These are phyloP conservation scores for Pleodorina starrii DNA, from an alignment of 139 green algal species.

Conservation along the genomic window DNA sequence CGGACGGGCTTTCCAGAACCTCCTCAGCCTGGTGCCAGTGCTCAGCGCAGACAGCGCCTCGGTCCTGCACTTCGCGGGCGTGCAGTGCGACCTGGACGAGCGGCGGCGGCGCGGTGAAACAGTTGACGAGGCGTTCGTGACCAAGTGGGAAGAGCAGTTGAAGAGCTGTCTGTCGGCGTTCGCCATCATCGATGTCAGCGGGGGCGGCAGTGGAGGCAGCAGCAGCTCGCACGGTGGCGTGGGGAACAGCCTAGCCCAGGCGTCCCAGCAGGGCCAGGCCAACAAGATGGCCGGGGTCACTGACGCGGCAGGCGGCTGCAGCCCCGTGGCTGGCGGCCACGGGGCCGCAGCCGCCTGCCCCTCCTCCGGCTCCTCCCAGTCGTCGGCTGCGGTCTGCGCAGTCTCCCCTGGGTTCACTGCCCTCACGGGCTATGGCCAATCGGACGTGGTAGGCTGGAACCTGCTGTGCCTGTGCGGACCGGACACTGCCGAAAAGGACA, in stretches of 20 bases:
- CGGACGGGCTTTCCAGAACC: conserved; percentile 88
- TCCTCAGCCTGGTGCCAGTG: conserved; percentile 88
- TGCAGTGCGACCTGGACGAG: conserved; percentile 55
- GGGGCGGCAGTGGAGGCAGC: background rate
- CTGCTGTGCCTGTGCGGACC: conserved; percentile 62
- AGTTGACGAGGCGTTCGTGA: conserved; percentile 42
- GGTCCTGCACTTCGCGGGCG: conserved; percentile 31
- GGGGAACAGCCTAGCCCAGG: too few relatives aligned
- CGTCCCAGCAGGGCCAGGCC: background rate
- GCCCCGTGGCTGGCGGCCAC: too few relatives aligned
- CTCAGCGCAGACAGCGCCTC: conserved; percentile 65
- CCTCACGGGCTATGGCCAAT: conserved; percentile 60
- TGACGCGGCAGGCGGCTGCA: too few relatives aligned
- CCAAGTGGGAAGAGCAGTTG: conserved; percentile 52
- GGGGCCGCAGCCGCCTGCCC: background rate
- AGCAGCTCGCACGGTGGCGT: background rate
- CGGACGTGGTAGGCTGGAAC: conserved; percentile 54
- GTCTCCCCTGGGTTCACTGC: conserved; percentile 51
- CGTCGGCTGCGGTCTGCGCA: background rate
- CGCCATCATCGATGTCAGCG: conserved; percentile 37
- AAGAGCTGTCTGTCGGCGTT: conserved; percentile 35
- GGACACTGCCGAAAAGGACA: conserved; percentile 49
- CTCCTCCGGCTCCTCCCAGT: background rate
- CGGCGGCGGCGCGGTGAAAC: conserved; percentile 13
- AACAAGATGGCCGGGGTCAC: too few relatives aligned